Base-by-base conservation (phyloP, 371 early-diverging fungal species). In the Gilbertella persicaria region DNA sequence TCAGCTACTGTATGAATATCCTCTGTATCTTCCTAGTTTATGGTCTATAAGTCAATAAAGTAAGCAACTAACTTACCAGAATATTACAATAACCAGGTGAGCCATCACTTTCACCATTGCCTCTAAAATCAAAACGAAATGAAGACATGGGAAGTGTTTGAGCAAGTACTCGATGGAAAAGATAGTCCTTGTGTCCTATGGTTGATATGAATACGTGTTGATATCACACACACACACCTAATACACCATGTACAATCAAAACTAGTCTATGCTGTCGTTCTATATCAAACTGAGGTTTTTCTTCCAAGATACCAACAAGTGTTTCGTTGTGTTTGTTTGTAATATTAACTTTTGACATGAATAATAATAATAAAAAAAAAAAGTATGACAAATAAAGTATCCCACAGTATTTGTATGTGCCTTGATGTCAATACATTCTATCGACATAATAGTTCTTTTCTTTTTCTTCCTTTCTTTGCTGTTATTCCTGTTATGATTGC, bases 111-210 rank as follows among this genome's bases (percentile, higher is more conserved):
- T 84, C 82, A 20, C 82, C 82, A 50, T 82, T 82, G 9, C 84
- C 84, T 20, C 84, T 62, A 53, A 80, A 80, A 53, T 84, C 84
- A 53, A 82, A 79, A 10, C 84, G 79, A 51, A 80, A 82, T 23
- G 71, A 79, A 30, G 81, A 72, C 50, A 73, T 75, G 1, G 82
- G 80, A 7, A 84, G 56, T 37, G 58, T 48, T 47, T 79, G 59
- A 21, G 82, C 78, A 21, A 84, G 53, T n/a, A 56, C 44, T n/a
- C 73, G 66, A 50, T 84, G 84, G 47, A 73, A 84, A n/a, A 84
- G 55, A 52, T 82, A 80, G 47, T 84, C 79, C 54, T 84, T 84
- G 58, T 84, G 84, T 6, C 84, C 84, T 79, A 25, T 12, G 26
- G 1, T 4, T 36, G 6, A 7, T 8, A 23, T 6, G 4, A 8